phyloP scores from a whole-genome alignment of 805 yeast species.

The Cyberlindnera mrakii region DNA sequence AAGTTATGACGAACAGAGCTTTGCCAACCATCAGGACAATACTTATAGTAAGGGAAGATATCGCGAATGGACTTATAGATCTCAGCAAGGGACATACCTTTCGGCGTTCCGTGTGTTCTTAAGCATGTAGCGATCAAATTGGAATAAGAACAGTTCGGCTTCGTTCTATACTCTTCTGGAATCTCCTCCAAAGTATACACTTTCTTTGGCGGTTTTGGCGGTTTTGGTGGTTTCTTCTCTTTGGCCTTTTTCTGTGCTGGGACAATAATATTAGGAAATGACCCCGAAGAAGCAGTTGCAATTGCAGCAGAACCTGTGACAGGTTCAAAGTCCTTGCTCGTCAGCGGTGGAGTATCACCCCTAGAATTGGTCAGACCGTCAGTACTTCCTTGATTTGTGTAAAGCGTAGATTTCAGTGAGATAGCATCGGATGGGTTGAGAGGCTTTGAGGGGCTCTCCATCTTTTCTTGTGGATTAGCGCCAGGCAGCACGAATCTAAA shows the following conservation, averaged over 20 bases:
- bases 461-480: conserved; percentile 35
- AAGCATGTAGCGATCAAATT: conserved; percentile 76
- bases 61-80: conserved; percentile 84
- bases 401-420: conserved; percentile 46
- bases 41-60: conserved; percentile 82
- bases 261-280: neutral
- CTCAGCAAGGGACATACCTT: conserved; percentile 79
- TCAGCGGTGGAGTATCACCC: conserved; percentile 13
- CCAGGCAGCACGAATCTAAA: conserved; percentile 84
- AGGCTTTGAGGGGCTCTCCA: conserved; percentile 29
- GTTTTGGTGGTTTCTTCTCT: conserved; percentile 44
- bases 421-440: conserved; percentile 60
- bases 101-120: conserved; percentile 54
- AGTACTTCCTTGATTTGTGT: conserved; percentile 21
- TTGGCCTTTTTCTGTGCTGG: conserved; percentile 26
- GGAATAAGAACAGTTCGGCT: conserved; percentile 80
- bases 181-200: conserved; percentile 77
- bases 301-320: conserved; percentile 14
- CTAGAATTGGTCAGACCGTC: conserved; percentile 9
- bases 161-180: conserved; percentile 79
- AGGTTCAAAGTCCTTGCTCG: conserved; percentile 21
- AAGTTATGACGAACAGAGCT: conserved; percentile 87
- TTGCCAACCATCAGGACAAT: conserved; percentile 98
- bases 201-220: conserved; percentile 49
- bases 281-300: conserved; percentile 1